These are phyloP conservation scores for Melampsora americana DNA, from an alignment of 1,284 basidiomycete genomes.

Conservation along the genomic window DNA sequence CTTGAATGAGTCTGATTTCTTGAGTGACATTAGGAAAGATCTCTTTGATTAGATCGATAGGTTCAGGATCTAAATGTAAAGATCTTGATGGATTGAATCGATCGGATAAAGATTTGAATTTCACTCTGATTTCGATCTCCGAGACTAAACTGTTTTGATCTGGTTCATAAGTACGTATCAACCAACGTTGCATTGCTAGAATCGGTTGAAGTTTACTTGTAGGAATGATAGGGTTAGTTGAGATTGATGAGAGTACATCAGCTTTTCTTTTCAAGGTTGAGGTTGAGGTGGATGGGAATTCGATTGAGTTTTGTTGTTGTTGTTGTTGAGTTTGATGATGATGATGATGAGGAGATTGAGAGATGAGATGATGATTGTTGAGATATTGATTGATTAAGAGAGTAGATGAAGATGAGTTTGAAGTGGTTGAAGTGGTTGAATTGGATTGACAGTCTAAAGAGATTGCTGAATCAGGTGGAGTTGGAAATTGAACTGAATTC, in stretches of 20 bases:
- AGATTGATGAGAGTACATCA: background rate
- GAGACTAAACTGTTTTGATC: background rate
- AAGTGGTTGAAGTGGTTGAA: background rate
- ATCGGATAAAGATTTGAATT: background rate
- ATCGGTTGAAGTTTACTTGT: background rate
- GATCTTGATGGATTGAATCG: background rate
- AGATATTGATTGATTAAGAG: background rate
- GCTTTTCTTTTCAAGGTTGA: background rate
- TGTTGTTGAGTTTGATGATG: background rate
- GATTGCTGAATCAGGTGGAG: background rate
- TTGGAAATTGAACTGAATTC: background rate
- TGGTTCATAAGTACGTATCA: background rate
- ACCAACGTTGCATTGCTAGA: background rate
- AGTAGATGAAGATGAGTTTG: background rate
- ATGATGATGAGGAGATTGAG: background rate
- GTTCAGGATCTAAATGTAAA: background rate
- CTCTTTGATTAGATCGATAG: background rate
- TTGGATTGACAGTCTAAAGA: background rate
- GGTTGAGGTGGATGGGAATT: background rate
- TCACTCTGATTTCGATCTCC: background rate
- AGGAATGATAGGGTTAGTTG: background rate
- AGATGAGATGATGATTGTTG: background rate
- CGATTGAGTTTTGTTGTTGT: background rate
- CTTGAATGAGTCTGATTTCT: background rate
- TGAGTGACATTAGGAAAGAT: background rate